Percentiles rank a stretch among this genome's conserved stretches.
Evolutionary conservation across 148 eudicot species (phyloP).

Genomic region (Tetragonia tetragonoides): DNA sequence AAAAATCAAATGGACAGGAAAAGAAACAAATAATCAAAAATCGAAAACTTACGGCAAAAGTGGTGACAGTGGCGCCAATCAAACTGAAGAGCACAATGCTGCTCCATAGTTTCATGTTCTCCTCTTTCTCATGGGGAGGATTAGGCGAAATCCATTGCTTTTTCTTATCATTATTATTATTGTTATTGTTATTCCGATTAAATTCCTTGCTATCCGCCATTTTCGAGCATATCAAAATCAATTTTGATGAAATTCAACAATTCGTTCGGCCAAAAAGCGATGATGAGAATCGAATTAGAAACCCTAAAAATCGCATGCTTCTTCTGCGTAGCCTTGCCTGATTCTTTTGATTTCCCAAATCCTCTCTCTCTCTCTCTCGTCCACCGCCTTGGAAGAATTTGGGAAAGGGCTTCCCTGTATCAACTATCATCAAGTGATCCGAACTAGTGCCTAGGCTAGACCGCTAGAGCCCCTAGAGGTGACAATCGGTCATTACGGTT

Average conservation of each 20-base stretch:
- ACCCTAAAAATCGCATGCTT: constrained; percentile 28
- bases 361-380: background rate
- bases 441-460: too few species aligned
- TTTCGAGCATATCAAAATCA: constrained; percentile 21
- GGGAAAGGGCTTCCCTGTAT: background rate
- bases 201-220: constrained; percentile 26
- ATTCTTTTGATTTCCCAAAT: background rate
- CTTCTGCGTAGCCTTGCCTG: too few species aligned
- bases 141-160: constrained; percentile 18
- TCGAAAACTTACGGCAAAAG: constrained; percentile 51
- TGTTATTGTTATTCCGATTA: background rate
- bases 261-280: background rate
- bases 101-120: constrained; percentile 56
- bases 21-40: background rate
- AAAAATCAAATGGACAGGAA: background rate
- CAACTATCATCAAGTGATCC: too few species aligned
- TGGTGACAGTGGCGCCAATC: constrained; percentile 77
- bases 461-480: too few species aligned
- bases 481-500: too few species aligned
- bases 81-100: constrained; percentile 60
- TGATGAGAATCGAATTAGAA: constrained; percentile 13
- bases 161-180: background rate
- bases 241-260: background rate
- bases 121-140: constrained; percentile 34
- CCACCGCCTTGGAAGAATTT: constrained; percentile 1